Percentiles rank a stretch among this genome's conserved stretches.
These are phyloP conservation scores for Lagenidium sp. DNA, from an alignment of 352 stramenopile species.

Conservation along the genomic window DNA sequence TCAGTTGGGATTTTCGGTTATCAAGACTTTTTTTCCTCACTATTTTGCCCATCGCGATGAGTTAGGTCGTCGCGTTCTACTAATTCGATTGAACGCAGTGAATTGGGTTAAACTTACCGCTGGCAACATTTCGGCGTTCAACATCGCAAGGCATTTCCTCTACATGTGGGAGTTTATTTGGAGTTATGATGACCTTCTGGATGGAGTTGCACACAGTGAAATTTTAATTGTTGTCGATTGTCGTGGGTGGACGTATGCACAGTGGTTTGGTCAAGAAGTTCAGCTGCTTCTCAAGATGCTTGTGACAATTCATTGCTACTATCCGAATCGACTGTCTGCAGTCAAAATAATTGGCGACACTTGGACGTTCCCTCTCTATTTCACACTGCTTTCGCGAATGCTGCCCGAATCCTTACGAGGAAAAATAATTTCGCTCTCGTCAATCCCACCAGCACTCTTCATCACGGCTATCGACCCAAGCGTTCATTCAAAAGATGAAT, in stretches of 20 bases:
- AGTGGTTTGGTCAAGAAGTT: slow-evolving; percentile 15
- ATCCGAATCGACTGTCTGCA: slow-evolving; percentile 14
- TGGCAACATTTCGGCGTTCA: slow-evolving; percentile 20
- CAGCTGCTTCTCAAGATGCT: slow-evolving; percentile 18
- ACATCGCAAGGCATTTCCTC: slow-evolving; percentile 24
- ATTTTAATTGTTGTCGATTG: slow-evolving; percentile 24
- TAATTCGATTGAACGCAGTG: slow-evolving; percentile 13
- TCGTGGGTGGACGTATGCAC: slow-evolving; percentile 15
- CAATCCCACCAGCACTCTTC: not conserved
- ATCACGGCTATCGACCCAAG: not conserved
- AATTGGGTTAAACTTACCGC: slow-evolving; percentile 10
- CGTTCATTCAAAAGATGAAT: slow-evolving; percentile 12
- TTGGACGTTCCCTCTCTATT: slow-evolving; percentile 9
- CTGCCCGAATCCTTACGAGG: too few relatives aligned
- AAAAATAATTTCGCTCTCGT: slow-evolving; percentile 1
- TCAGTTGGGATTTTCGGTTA: slow-evolving; percentile 22
- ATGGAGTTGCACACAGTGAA: slow-evolving; percentile 19
- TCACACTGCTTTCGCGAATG: too few relatives aligned
- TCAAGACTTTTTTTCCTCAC: slow-evolving; percentile 24
- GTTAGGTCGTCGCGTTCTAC: slow-evolving; percentile 14
- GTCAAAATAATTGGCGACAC: slow-evolving; percentile 14
- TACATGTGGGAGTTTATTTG: slow-evolving; percentile 43
- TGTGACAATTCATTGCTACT: slow-evolving; percentile 14
- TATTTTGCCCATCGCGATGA: slow-evolving; percentile 16
- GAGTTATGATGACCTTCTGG: slow-evolving; percentile 25